phyloP scores from a whole-genome alignment of 257 asterid genomes.

The Capsicum baccatum region DNA sequence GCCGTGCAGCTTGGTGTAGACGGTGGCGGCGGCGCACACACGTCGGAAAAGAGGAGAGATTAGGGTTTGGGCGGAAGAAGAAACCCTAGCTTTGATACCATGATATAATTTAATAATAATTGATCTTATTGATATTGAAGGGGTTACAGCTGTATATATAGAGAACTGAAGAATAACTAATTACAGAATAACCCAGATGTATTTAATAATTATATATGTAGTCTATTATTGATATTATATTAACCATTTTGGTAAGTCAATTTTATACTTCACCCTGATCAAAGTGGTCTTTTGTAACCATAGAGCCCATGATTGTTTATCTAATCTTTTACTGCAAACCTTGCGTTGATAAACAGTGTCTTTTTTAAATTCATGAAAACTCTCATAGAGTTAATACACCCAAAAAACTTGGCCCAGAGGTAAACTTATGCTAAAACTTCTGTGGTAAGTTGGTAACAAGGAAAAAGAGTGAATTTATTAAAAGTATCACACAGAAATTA shows the following conservation, averaged over 20 bases:
- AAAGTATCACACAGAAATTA: background rate
- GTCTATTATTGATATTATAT: conserved; percentile 5
- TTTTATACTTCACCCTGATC: background rate
- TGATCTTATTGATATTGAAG: no score
- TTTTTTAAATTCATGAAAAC: background rate
- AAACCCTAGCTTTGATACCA: no score
- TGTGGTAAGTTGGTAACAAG: background rate
- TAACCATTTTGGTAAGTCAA: conserved; percentile 4
- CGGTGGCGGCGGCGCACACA: no score
- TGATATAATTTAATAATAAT: no score
- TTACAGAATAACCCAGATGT: no score
- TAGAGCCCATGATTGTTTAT: conserved; percentile 9
- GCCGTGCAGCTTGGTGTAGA: no score
- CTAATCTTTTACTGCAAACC: background rate
- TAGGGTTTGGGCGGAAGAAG: no score
- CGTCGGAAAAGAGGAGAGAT: no score
- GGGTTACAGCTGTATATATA: no score
- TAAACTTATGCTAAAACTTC: conserved; percentile 8
- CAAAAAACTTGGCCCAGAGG: background rate
- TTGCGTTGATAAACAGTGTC: background rate
- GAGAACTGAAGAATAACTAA: no score
- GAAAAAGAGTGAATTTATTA: background rate
- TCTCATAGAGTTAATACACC: conserved; percentile 7
- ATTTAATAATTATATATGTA: no score
- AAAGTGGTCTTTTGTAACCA: conserved; percentile 5